Evolutionary conservation across 2,329 filamentous ascomycete genomes (phyloP), one percentile per base, ranked within the genome.

Genomic region (Aspergillus calidoustus): DNA sequence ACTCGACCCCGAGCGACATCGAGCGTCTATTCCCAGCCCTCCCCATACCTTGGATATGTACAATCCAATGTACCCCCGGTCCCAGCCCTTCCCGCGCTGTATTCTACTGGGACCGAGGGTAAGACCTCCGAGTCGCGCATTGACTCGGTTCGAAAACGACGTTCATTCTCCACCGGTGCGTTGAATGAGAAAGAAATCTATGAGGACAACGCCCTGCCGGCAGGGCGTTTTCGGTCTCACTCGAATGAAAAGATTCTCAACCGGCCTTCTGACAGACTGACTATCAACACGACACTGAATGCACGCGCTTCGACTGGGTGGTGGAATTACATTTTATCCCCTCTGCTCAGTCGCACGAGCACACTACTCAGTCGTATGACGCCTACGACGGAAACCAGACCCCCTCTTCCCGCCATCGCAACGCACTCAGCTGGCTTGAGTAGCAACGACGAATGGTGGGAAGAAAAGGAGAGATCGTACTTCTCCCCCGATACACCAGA

Each of bases 261-360:
- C 34, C 66, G 67, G n/a, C 72, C 74, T 4, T 65, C 76, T 23
- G 67, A 68, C 41, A 69, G 68, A 7, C 67, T 74, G 4, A 77
- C 73, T 44, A 69, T 78, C 22, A 77, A 77, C 54, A 76, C 76
- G 4, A 67, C 77, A 23, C 62, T 71, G 4, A 75, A 71, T 46
- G 72, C 77, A 51, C 81, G 74, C 31, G 71, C 76, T 28, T 83
- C 81, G 0, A 78, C 82, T 60, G 81, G 81, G 19, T 83, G 81
- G 81, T 83, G 81, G 81, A 83, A 77, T 30, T 74, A 78, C 50
- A 70, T 82, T 23, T 74, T 81, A 2, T 81, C 81, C 1, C 81
- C 81, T 0, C 69, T 82, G 6, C 62, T 82, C 25, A 72, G 74
- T 31, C 73, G 76, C 44, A 77, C 75, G 25, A 76, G 70, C 59